Evolutionary conservation across 257 asterid genomes (phyloP).

Genomic region (Cinchona pubescens): DNA sequence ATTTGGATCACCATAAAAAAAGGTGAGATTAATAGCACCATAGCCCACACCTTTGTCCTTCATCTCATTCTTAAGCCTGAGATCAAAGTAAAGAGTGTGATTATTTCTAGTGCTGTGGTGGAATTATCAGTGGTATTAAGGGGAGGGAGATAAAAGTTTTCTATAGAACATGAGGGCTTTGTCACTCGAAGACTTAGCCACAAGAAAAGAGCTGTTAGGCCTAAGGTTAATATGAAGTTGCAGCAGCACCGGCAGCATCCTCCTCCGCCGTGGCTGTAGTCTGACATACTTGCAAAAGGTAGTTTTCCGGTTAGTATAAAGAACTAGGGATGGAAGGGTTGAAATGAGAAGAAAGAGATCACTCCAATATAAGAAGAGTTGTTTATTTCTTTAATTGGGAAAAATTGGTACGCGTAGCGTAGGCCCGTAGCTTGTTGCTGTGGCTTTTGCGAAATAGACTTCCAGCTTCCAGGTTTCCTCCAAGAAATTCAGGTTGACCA

Average conservation of each 20-base stretch:
- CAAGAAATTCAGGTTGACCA: not conserved
- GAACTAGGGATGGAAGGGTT: not conserved
- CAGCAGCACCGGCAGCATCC: constrained; percentile 52
- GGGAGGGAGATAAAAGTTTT: constrained; percentile 50
- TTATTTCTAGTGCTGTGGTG: constrained; percentile 31
- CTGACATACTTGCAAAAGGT: constrained; percentile 13
- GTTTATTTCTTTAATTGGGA: not conserved
- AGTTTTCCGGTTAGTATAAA: not conserved
- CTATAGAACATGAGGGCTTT: constrained; percentile 51
- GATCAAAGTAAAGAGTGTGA: constrained; percentile 49
- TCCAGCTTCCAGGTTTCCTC: constrained; percentile 2
- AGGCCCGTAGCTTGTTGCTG: no score
- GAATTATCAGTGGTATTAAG: constrained; percentile 45
- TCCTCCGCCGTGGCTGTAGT: constrained; percentile 9
- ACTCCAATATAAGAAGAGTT: not conserved
- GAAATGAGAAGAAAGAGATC: not conserved
- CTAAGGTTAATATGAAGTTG: constrained; percentile 72
- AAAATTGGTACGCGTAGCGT: not conserved
- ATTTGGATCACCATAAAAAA: constrained; percentile 38
- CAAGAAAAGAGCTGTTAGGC: constrained; percentile 74
- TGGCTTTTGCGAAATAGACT: no score
- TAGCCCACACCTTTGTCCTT: constrained; percentile 74
- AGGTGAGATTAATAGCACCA: constrained; percentile 34
- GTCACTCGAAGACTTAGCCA: constrained; percentile 82
- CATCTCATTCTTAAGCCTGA: constrained; percentile 57